Evolutionary conservation across 2,329 filamentous ascomycete genomes (phyloP), one percentile per base, ranked within the genome.

Genomic region (Mariannaea sp.): DNA sequence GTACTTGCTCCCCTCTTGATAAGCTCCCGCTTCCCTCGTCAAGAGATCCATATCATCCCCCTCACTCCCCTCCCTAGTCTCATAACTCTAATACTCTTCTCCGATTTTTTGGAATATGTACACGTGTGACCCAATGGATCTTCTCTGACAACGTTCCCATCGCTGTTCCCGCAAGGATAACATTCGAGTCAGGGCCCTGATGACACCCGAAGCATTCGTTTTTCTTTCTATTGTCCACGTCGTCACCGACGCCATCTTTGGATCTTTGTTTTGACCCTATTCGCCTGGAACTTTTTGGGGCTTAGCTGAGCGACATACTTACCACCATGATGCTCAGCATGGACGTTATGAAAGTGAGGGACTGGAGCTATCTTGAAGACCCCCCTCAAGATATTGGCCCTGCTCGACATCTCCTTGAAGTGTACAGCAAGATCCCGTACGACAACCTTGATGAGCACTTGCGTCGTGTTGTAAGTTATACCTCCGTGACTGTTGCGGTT

Each of bases 401-500:
- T 12, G 65, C 71, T 26, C 68, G 68, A 47, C 65, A 70, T 24
- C 63, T 77, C 29, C 70, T 77, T 26, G 60, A 71, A 36, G 59
- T 64, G 1, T 77, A 77, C 58, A 75, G 74, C 61, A 64, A 66
- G 44, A 71, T 77, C 16, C 65, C 72, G 3, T 57, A 60, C 8
- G 57, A 60, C 7, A 66, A 75, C 8, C 55, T 77, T 7, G 70
- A 75, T 40, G 51, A 51, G 17, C 73, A 75, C 47, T 65, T 75
- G 22, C 64, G 70, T 12, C 66, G 61, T 19, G 68, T 74, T 56
- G 73, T 75, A 65, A 65, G 72, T 58, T 33, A 14, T 46, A 13
- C 26, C 20, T 14, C 26, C 14, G 5, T 13, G 13, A 7, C 32
- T 24, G 14, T 9, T 46, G 36, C 27, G 17, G 29, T 35, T 1